Evolutionary conservation across 2,329 filamentous ascomycete species (phyloP).

Genomic region (Nigrospora sphaerica): DNA sequence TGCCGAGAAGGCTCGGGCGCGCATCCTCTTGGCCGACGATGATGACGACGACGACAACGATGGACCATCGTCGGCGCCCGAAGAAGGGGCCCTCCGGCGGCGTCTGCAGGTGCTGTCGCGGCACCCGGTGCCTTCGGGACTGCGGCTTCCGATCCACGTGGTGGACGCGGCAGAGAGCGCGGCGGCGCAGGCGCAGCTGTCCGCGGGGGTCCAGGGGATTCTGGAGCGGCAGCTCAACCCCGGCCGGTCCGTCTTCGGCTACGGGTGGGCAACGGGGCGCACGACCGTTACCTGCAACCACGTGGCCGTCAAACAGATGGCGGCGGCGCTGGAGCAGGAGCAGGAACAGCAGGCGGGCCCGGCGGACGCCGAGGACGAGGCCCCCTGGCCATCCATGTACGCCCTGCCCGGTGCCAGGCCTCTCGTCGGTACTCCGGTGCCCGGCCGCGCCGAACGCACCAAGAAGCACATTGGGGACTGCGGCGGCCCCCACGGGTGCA

Average conservation of each 20-base stretch:
- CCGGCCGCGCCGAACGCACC: slow-evolving; percentile 7
- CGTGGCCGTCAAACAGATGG: slow-evolving; percentile 59
- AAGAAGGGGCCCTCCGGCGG: slow-evolving; percentile 14
- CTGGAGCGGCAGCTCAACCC: slow-evolving; percentile 29
- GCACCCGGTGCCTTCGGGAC: slow-evolving; percentile 26
- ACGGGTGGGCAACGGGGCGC: slow-evolving; percentile 56
- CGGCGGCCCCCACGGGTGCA: slow-evolving; percentile 11
- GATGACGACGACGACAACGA: not conserved
- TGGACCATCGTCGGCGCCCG: slow-evolving; percentile 5
- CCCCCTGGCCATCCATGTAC: slow-evolving; percentile 24
- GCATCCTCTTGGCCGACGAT: slow-evolving; percentile 43
- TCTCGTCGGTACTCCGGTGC: slow-evolving; percentile 18
- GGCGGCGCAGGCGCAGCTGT: slow-evolving; percentile 7
- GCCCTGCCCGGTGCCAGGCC: slow-evolving; percentile 20
- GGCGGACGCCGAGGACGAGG: slow-evolving; percentile 6
- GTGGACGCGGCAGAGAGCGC: slow-evolving; percentile 37
- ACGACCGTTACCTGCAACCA: slow-evolving; percentile 69
- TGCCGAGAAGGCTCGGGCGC: slow-evolving; percentile 51
- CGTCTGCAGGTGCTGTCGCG: slow-evolving; percentile 27
- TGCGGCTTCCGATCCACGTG: slow-evolving; percentile 50
- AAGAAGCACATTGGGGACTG: slow-evolving; percentile 23
- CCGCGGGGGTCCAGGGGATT: slow-evolving; percentile 24
- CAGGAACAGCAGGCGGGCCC: too few relatives aligned
- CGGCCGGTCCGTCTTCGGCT: slow-evolving; percentile 64
- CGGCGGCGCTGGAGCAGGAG: slow-evolving; percentile 27